These are phyloP conservation scores for Chaetomium sp. DNA, from an alignment of 2,329 filamentous ascomycete species.

Conservation along the genomic window DNA sequence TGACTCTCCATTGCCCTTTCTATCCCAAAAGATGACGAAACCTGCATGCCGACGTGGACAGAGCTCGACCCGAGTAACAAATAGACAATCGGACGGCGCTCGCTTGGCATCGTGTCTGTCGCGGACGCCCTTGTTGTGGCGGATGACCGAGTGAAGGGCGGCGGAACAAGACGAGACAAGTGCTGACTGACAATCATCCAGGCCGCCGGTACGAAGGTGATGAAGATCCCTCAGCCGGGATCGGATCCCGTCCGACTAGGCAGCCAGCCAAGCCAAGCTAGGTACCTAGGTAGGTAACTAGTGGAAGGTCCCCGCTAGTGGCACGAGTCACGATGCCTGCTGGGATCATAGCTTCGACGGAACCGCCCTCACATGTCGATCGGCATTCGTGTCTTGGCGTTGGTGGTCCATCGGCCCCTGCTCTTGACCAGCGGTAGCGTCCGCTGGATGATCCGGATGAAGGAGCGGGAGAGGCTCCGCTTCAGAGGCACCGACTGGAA, in stretches of 20 bases:
- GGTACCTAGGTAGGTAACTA: no score
- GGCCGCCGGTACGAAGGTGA: neutral
- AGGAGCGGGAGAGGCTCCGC: constrained; percentile 28
- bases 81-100: no score
- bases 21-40: neutral
- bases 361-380: constrained; percentile 23
- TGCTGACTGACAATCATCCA: neutral
- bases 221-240: neutral
- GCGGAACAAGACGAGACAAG: neutral
- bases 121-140: neutral
- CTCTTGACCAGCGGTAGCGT: constrained; percentile 27
- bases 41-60: neutral
- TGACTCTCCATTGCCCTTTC: neutral
- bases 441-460: constrained; percentile 29
- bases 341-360: neutral
- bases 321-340: neutral
- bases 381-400: constrained; percentile 27
- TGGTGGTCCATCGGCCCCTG: constrained; percentile 29
- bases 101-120: neutral
- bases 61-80: no score
- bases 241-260: neutral
- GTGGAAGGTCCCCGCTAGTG: neutral
- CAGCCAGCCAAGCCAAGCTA: neutral
- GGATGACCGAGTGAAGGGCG: neutral
- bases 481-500: constrained; percentile 19